phyloP scores from a whole-genome alignment of 2,329 filamentous ascomycete species.

The Penicillium griseofulvum region DNA sequence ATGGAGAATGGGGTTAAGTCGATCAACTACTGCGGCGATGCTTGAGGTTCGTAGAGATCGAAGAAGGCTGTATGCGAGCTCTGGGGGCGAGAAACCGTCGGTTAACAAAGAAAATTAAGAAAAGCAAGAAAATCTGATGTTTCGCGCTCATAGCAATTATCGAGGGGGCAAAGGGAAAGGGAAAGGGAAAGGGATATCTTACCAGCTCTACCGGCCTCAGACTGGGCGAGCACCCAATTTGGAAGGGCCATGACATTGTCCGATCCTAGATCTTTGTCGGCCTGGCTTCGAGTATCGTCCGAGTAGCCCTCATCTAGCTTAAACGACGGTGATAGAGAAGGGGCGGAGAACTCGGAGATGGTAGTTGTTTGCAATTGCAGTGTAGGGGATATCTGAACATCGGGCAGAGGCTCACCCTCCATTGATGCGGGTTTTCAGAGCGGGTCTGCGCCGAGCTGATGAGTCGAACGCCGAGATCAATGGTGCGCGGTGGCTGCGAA shows the following conservation, averaged over 20 bases:
- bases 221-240: slow-evolving; percentile 55
- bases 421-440: slow-evolving; percentile 22
- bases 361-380: slow-evolving; percentile 26
- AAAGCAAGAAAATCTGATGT: background rate
- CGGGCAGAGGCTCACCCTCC: slow-evolving; percentile 29
- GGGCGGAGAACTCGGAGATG: slow-evolving; percentile 29
- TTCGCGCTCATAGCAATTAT: background rate
- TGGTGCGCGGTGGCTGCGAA: background rate
- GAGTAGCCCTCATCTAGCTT: slow-evolving; percentile 84
- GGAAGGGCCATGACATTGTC: slow-evolving; percentile 49
- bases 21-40: slow-evolving; percentile 75
- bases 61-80: slow-evolving; percentile 76
- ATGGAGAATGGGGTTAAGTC: slow-evolving; percentile 78
- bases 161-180: background rate
- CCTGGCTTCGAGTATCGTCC: slow-evolving; percentile 62
- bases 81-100: slow-evolving; percentile 46
- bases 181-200: slow-evolving; percentile 20
- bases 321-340: slow-evolving; percentile 43
- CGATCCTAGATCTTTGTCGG: slow-evolving; percentile 38
- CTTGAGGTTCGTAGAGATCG: slow-evolving; percentile 75
- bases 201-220: slow-evolving; percentile 57
- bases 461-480: background rate
- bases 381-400: slow-evolving; percentile 23
- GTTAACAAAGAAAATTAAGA: slow-evolving; percentile 17
- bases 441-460: slow-evolving; percentile 4